Percentiles rank a stretch among this genome's conserved stretches.
Conservation (phyloP, 495 filamentous ascomycete genomes). For the Hyaloscypha finlandica region DNA sequence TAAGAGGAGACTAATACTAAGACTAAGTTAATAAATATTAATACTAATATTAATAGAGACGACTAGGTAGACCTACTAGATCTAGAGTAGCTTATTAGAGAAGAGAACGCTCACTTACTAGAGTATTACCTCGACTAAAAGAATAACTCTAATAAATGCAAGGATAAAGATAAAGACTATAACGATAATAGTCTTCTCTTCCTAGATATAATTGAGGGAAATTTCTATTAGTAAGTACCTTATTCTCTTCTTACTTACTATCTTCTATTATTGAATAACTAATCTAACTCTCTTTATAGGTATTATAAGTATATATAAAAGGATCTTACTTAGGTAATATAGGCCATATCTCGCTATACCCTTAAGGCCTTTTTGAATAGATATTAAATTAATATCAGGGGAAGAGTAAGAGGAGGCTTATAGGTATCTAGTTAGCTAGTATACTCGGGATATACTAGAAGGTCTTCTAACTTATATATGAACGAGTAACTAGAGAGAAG, state of each 20-base stretch:
- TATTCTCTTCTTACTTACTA: constrained; percentile 15
- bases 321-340: constrained; percentile 31
- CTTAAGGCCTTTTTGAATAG: constrained; percentile 37
- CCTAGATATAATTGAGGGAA: constrained; percentile 30
- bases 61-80: constrained; percentile 22
- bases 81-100: constrained; percentile 15
- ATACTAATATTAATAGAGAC: background rate
- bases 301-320: constrained; percentile 35
- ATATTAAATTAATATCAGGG: constrained; percentile 37
- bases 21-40: constrained; percentile 17
- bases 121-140: constrained; percentile 43
- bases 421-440: constrained; percentile 38
- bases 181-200: constrained; percentile 35
- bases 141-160: constrained; percentile 38
- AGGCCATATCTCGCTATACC: constrained; percentile 28
- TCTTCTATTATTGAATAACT: constrained; percentile 21
- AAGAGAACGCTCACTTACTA: constrained; percentile 37
- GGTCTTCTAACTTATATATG: constrained; percentile 39
- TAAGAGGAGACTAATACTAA: constrained; percentile 16
- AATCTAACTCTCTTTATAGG: constrained; percentile 28
- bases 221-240: constrained; percentile 32
- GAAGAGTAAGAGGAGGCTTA: constrained; percentile 37
- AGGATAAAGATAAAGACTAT: constrained; percentile 41
- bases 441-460: constrained; percentile 43
- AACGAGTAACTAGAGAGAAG: constrained; percentile 55